These are phyloP conservation scores for Penicillium coffeae DNA, from an alignment of 495 filamentous ascomycete species.

Conservation along the genomic window DNA sequence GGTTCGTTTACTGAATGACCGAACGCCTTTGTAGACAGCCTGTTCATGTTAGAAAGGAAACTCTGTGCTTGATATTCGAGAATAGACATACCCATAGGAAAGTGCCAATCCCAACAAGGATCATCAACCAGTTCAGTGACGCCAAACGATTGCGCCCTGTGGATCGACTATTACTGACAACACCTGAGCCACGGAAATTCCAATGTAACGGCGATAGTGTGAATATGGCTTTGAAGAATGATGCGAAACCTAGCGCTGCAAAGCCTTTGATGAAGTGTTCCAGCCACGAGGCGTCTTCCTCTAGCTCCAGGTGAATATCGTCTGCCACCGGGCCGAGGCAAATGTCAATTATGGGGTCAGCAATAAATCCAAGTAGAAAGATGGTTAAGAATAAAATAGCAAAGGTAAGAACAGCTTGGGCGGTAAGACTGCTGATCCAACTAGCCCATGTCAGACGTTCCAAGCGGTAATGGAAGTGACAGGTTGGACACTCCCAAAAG, in stretches of 20 bases:
- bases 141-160: slow-evolving; percentile 71
- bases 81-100: slow-evolving; percentile 71
- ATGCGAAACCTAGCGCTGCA: slow-evolving; percentile 76
- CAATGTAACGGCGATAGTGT: slow-evolving; percentile 70
- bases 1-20: slow-evolving; percentile 61
- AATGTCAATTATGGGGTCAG: slow-evolving; percentile 86
- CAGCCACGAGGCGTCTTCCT: slow-evolving; percentile 54
- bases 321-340: slow-evolving; percentile 70
- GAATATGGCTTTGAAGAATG: slow-evolving; percentile 77
- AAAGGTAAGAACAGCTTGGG: slow-evolving; percentile 64
- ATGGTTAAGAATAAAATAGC: slow-evolving; percentile 64
- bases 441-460: slow-evolving; percentile 71
- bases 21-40: slow-evolving; percentile 75
- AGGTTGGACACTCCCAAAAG: slow-evolving; percentile 88
- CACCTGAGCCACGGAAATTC: slow-evolving; percentile 56
- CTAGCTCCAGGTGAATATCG: slow-evolving; percentile 30
- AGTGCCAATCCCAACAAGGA: slow-evolving; percentile 74
- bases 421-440: slow-evolving; percentile 63
- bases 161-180: slow-evolving; percentile 50
- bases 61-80: neutral
- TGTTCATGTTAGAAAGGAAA: slow-evolving; percentile 35
- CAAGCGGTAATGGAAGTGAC: slow-evolving; percentile 78
- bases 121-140: slow-evolving; percentile 68
- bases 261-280: slow-evolving; percentile 87
- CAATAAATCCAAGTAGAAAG: slow-evolving; percentile 82